A percentile compares a stretch with the other conserved stretches of the same genome.
phyloP scores from a whole-genome alignment of 177 flowering plant species.

The Vitis hybrid region DNA sequence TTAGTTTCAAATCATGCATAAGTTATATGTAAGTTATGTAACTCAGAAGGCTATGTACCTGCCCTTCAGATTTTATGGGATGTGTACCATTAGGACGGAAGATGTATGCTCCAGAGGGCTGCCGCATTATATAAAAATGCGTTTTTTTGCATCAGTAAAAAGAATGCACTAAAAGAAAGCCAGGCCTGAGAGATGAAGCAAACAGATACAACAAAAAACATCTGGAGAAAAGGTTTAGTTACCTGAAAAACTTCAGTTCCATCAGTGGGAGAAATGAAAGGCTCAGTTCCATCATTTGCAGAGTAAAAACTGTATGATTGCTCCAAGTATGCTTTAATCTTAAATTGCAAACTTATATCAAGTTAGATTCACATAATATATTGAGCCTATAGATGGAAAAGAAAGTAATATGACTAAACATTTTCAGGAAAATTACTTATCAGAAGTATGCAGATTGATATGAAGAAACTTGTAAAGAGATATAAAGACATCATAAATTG shows the following conservation, averaged over 20 bases:
- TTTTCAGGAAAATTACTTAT: too few species aligned
- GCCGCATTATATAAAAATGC: neutral
- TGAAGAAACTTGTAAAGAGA: too few species aligned
- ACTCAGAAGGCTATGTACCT: constrained; percentile 38
- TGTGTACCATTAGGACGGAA: constrained; percentile 88
- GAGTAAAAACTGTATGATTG: constrained; percentile 58
- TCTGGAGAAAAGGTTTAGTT: neutral
- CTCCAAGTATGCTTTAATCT: constrained; percentile 58
- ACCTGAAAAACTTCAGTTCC: constrained; percentile 54
- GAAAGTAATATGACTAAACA: too few species aligned
- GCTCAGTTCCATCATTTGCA: constrained; percentile 52
- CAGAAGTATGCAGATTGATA: too few species aligned
- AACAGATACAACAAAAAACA: neutral
- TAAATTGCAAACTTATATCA: neutral
- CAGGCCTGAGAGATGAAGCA: neutral
- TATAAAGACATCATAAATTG: neutral
- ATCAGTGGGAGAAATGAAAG: too few species aligned
- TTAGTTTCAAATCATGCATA: neutral
- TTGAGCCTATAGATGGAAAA: too few species aligned
- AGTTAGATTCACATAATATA: too few species aligned
- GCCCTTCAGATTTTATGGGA: constrained; percentile 43
- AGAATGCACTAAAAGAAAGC: neutral
- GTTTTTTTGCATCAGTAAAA: constrained; percentile 2
- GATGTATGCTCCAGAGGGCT: constrained; percentile 91
- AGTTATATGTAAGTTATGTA: too few species aligned